Base-by-base conservation (phyloP, 495 filamentous ascomycete genomes). In the Margaritispora aquatica region DNA sequence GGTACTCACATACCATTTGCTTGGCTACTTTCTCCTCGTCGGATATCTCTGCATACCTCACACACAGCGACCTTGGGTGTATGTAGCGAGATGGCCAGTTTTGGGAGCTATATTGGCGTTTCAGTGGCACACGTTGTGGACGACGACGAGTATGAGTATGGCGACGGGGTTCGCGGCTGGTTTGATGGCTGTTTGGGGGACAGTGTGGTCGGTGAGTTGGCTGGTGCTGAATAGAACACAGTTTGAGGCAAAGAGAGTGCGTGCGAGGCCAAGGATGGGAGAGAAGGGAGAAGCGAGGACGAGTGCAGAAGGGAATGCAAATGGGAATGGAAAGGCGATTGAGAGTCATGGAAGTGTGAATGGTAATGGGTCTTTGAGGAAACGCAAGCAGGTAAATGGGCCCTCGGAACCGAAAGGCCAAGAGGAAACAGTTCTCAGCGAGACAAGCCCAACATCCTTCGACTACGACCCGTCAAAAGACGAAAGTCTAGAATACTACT, bases 131-230 rank as follows among this genome's bases (percentile, higher is more conserved):
- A 76, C 47, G 34, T 24, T 85, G 24, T 70, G 68, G 24, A 66
- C 81, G 49, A 75, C 79, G 15, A 76, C 74, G 11, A 81, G 82
- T 51, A 59, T 78, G 1, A 77, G 80, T 50, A 81, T 84, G 50
- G 87, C 78, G 1, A 70, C 80, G 47, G 82, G 83, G 0, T 92
- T 90, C 63, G 82, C 80, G n/a, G 72, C 82, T 20, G 91, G 91
- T 0, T 60, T 93, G 52, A 66, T 87, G 22, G 75, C 75, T 0
- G 75, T 77, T 13, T 95, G 88, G 86, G 77, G 77, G 38, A 76
- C 83, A 21, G 68, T 94, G 11, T 91, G 86, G 87, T 74, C 69
- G 54, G 71, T 76, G 15, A 77, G 77, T 0, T 67, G 90, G 63
- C 67, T 94, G 26, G 64, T 92, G 2, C 84, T 84, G 62, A 82